Evolutionary conservation across 805 yeast species (phyloP).

Genomic region (Nakazawaea holstii): DNA sequence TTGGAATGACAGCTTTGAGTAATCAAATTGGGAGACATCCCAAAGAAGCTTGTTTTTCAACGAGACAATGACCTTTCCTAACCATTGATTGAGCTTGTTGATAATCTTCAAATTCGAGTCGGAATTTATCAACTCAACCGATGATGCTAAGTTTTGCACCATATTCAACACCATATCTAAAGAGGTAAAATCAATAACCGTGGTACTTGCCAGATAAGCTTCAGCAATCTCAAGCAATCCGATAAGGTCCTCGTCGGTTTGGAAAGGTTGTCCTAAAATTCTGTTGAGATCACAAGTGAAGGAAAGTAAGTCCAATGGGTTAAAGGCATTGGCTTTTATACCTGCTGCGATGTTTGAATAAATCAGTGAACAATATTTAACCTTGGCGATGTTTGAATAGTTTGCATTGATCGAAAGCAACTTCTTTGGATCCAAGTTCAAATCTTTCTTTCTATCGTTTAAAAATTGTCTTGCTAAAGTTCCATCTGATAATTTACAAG

Average conservation of each 20-base stretch:
- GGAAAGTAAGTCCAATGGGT: slow-evolving; percentile 28
- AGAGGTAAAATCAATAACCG: slow-evolving; percentile 26
- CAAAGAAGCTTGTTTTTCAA: slow-evolving; percentile 30
- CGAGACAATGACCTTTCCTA: slow-evolving; percentile 1
- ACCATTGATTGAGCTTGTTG: slow-evolving; percentile 4
- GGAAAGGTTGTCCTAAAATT: slow-evolving; percentile 28
- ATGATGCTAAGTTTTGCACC: slow-evolving; percentile 27
- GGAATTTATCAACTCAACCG: slow-evolving; percentile 15
- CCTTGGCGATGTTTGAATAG: slow-evolving; percentile 41
- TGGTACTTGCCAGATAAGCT: slow-evolving; percentile 18
- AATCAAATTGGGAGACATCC: slow-evolving; percentile 23
- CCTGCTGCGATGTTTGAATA: slow-evolving; percentile 21
- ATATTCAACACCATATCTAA: slow-evolving; percentile 30
- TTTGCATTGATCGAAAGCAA: slow-evolving; percentile 39
- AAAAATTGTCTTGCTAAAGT: slow-evolving; percentile 32
- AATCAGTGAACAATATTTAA: slow-evolving; percentile 33
- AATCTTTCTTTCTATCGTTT: slow-evolving; percentile 34
- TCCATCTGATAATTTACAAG: slow-evolving; percentile 31
- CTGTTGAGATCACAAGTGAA: slow-evolving; percentile 35
- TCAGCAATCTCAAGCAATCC: slow-evolving; percentile 29
- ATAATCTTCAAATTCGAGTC: slow-evolving; percentile 1
- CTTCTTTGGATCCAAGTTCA: slow-evolving; percentile 25
- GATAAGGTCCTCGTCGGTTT: slow-evolving; percentile 23
- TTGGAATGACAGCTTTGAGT: slow-evolving; percentile 17
- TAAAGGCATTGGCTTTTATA: slow-evolving; percentile 17